These are phyloP conservation scores for Ustilago vetiveriae DNA, from an alignment of 1,284 basidiomycete genomes.

Conservation along the genomic window DNA sequence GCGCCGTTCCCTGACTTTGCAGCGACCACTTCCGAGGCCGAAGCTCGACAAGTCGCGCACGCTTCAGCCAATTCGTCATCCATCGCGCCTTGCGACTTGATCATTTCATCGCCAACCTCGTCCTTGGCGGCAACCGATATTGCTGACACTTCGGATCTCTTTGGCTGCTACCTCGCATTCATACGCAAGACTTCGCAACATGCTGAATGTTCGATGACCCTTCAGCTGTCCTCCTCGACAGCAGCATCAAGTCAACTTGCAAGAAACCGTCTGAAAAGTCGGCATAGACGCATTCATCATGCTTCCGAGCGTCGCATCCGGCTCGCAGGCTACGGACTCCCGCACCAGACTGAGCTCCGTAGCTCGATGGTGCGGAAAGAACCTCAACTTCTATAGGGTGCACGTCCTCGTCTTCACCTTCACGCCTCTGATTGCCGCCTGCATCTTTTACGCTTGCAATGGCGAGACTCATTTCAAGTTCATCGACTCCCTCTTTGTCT, in stretches of 20 bases:
- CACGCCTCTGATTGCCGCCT: conserved; percentile 78
- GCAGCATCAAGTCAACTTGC: background rate
- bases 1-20: too few relatives aligned
- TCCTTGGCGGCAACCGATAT: too few relatives aligned
- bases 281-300: background rate
- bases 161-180: background rate
- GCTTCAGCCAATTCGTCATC: too few relatives aligned
- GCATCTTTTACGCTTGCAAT: conserved; percentile 72
- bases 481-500: conserved; percentile 79
- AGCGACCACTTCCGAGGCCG: too few relatives aligned
- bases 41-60: too few relatives aligned
- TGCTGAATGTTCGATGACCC: conserved; percentile 3
- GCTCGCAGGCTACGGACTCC: conserved; percentile 3
- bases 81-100: too few relatives aligned
- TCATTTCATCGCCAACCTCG: too few relatives aligned
- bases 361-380: conserved; percentile 36
- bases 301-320: conserved; percentile 9
- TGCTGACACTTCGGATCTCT: too few relatives aligned
- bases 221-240: background rate
- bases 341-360: conserved; percentile 13
- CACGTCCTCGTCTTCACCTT: conserved; percentile 77
- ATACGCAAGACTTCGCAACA: background rate
- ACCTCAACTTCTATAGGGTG: conserved; percentile 61
- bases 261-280: too few relatives aligned
- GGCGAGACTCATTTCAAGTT: conserved; percentile 69